Evolutionary conservation across 2,329 filamentous ascomycete species (phyloP), one percentile per base, ranked within the genome.

Genomic region (Exophiala spinifera): DNA sequence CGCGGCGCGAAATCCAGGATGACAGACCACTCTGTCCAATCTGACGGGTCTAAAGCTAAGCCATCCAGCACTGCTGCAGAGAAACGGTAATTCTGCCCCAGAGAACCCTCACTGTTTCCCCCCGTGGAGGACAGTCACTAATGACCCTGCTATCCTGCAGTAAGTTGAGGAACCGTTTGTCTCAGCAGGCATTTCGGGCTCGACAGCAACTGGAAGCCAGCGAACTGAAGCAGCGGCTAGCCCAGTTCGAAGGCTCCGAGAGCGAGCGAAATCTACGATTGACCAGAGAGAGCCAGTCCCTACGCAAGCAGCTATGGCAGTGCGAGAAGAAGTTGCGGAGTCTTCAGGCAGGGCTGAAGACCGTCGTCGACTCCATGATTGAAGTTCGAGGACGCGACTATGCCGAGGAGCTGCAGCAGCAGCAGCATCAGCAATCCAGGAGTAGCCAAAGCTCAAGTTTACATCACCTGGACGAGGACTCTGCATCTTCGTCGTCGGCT

Each of bases 121-220:
- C 17, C n/a, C 33, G 8, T n/a, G 46, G 31, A 17, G 31, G 28
- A 42, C 14, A n/a, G 14, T 19, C 11, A 39, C 14, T 39, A 40
- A 19, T 40, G 3, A 14, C n/a, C 33, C 3, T 33, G n/a, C 10
- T 10, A 15, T n/a, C 21, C 25, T 28, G 17, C 34, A 58, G 56
- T 11, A 58, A 58, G 28, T 23, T 58, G 4, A 47, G 56, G 37
- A 59, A 59, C 25, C 56, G 56, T 13, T 37, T 59, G 4, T 59
- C 56, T 13, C 56, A 59, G 37, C 56, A 59, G 42, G 56, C 56
- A 14, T 59, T 59, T 43, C 56, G 56, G 2, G 52, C 56, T 8
- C 47, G 56, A 23, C 56, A 59, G 34, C 48, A 34, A 23, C 36
- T 46, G 11, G 53, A 55, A 42, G 28, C 55, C 46, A 55, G 43